Base-by-base conservation (phyloP, 2,329 filamentous ascomycete species). In the Aspergillus neoniger region DNA sequence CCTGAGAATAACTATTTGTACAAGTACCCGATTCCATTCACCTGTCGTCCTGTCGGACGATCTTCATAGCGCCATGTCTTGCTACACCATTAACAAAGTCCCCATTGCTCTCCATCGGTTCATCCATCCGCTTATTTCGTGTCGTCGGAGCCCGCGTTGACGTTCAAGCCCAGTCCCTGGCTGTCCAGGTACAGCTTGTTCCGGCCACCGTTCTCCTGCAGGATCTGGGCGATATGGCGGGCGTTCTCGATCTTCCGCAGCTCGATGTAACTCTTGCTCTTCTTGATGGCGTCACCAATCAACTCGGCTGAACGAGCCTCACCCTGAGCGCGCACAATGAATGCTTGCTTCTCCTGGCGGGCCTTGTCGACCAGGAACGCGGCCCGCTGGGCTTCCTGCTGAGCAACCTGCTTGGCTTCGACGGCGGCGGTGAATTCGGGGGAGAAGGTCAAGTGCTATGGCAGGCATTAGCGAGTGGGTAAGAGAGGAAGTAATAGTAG, bases 281-380 rank as follows among this genome's bases (percentile, higher is more conserved):
- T 99, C 91, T 98, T 99, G 88, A 99, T 96, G 63, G 95, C 95
- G 56, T 99, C 95, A 79, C 95, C 95, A 73, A 99, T 97, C 66
- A 99, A 88, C 81, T 99, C 93, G 50, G 95, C 95, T 41, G 95
- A 98, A 67, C 95, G 91, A 53, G 95, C 95, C 82, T 99, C 95
- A 92, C 95, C 95, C 87, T 98, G 95, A 4, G 95, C 95, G 81
- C 92, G 92, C 75, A 99, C 95, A 58, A 99, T 92, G 83, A 93
- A 97, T 71, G 95, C 95, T 82, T 99, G 95, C 85, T 99, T 99
- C 86, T 99, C 95, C 81, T 99, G 95, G 69, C 95, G 89, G 57
- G 95, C 95, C 83, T 98, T 97, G 88, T 99, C 95, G 68, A 99
- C 95, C 55, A 99, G 85, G 82, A 99, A 99, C 63, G 95, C 95